These are phyloP conservation scores for Aspergillus udagawae DNA, from an alignment of 2,329 filamentous ascomycete species.

Conservation along the genomic window DNA sequence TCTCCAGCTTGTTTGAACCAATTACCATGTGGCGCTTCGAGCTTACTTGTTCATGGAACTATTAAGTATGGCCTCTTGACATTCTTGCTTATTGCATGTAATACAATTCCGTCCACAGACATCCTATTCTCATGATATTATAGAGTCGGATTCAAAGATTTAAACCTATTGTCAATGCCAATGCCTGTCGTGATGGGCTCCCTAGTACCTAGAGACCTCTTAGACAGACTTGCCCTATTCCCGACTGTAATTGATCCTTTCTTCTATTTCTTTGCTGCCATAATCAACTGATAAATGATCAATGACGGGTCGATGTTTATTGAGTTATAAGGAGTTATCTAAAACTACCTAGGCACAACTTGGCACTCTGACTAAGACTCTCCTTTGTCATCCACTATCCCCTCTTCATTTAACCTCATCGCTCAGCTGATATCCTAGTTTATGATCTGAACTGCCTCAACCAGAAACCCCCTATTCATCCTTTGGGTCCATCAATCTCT, in stretches of 20 bases:
- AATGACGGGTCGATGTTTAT: background rate
- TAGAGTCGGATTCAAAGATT: background rate
- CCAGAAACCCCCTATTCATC: background rate
- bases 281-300: background rate
- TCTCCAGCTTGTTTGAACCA: background rate
- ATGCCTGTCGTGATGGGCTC: background rate
- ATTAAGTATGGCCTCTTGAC: background rate
- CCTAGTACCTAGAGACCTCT: background rate
- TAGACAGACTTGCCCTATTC: background rate
- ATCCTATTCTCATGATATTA: background rate
- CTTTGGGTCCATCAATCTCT: background rate
- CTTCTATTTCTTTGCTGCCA: background rate
- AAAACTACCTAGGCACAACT: background rate
- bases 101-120: background rate
- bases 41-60: background rate
- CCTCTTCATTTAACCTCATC: background rate
- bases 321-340: no score
- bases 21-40: background rate
- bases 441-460: background rate
- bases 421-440: background rate
- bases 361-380: background rate
- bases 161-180: background rate
- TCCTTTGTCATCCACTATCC: background rate
- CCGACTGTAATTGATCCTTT: background rate
- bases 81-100: background rate